Base-by-base conservation (phyloP, 1,139 yeast genomes). In the Saccharomycopsis hybrid region DNA sequence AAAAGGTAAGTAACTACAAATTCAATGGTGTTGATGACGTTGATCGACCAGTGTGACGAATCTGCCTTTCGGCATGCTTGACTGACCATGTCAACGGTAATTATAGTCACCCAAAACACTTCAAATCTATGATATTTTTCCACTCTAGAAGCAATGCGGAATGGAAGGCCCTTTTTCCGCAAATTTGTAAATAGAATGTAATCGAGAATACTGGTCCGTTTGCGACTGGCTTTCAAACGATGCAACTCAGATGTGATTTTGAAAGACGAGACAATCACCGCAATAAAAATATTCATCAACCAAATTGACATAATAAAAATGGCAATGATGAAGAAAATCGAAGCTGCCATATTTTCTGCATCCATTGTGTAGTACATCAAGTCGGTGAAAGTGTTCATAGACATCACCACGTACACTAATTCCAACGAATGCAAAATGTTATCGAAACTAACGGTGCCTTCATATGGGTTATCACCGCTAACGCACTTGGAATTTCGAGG, bases 341-440 rank as follows among this genome's bases (percentile, higher is more conserved):
- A 73, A 0, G 96, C 82, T 0, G 82, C 88, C 71, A 87, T 70
- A 51, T 80, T 78, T 59, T 92, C 97, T 1, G 94, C 74, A 60
- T 88, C 90, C 81, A 87, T 85, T 2, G 88, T 78, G 56, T 81
- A 69, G 61, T 88, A 89, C 97, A 92, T 87, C 57, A 88, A 70
- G 63, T 88, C 95, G 0, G 96, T 81, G 64, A 89, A 92, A 0
- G 97, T 89, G 62, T 92, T 92, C 24, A 90, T 92, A 61, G 92
- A 84, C 78, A 90, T 83, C 37, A 89, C 70, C 32, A 92, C 92
- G 65, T 89, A 89, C 1, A 90, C 92, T 63, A 88, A 65, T 62
- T 90, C 94, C 69, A 92, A 69, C 0, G 97, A 82, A 54, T 82
- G 83, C 54, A 86, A 71, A 48, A 92, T 78, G 61, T 89, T 89